phyloP scores from a whole-genome alignment of 352 stramenopile genomes.

The Phytophthora uliginosa region DNA sequence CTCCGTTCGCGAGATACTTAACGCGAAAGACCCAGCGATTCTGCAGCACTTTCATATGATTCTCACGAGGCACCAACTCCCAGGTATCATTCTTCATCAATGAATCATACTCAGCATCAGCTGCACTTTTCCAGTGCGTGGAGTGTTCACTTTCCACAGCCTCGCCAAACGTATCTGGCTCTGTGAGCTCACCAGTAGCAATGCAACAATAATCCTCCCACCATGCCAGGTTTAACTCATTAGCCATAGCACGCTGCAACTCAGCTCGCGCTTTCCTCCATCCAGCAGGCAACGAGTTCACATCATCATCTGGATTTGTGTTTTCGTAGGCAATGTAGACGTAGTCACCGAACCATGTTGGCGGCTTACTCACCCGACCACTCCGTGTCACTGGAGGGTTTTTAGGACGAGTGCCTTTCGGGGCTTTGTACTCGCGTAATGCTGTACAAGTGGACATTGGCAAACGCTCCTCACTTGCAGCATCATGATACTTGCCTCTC shows the following conservation, averaged over 20 bases:
- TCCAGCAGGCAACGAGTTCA: not conserved
- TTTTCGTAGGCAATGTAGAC: not conserved
- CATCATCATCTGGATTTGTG: constrained; percentile 1
- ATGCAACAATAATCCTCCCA: not conserved
- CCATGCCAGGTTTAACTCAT: not conserved
- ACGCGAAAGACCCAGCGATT: too few relatives aligned
- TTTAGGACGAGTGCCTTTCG: not conserved
- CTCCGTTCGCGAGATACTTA: not conserved
- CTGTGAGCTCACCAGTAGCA: not conserved
- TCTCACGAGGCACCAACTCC: too few relatives aligned
- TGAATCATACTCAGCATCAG: too few relatives aligned
- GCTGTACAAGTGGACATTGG: not conserved
- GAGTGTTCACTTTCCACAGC: not conserved
- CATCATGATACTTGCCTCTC: not conserved
- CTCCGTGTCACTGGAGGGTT: not conserved
- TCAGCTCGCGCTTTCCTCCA: not conserved
- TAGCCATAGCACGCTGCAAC: not conserved
- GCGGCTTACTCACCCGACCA: not conserved
- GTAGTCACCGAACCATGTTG: not conserved
- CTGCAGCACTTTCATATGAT: too few relatives aligned
- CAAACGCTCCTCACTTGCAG: not conserved
- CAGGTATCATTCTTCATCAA: too few relatives aligned
- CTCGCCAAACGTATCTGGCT: not conserved
- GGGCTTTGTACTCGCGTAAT: not conserved
- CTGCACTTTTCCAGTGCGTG: too few relatives aligned